Base-by-base conservation (phyloP, 225 moss, liverwort and hornwort species). In the Lunularia cruciata region DNA sequence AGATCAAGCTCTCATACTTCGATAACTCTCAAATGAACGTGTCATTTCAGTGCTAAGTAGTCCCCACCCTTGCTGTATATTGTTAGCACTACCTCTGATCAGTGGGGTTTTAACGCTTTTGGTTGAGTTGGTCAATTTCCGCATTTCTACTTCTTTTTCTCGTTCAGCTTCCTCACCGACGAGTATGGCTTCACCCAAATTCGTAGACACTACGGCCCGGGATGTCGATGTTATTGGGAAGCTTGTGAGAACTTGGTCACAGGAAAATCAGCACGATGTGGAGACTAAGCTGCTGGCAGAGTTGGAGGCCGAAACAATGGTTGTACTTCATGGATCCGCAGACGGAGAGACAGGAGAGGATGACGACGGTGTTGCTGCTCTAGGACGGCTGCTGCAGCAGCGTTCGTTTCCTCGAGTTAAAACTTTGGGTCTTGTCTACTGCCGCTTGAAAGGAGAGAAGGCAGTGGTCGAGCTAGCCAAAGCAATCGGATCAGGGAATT, bases 381-480 rank as follows among this genome's bases (percentile, higher is more conserved):
- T 69, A 2, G 68, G 51, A 16, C 36, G 54, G 27, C 23, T 55
- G 54, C 55, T 69, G 36, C 68, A 69, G 22, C 36, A 69, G 23
- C 53, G 55, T 2, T 4, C 23, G 3, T 69, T 54, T 14, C 68
- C 68, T 18, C 54, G 68, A 15, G 55, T 69, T 6, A 69, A 69
- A 13, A 55, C 68, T 55, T 26, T 69, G 45, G 68, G 68, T 27
- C 38, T 56, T 12, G 68, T 69, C 40, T 69, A 69, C 68, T 69
- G 68, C 68, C 53, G 53, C 0, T 19, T 69, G 25, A 69, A 27
- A 32, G 40, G 42, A 7, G 65, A 65, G 65, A 40, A 16, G 14
- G 36, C 68, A 6, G 26, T 69, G 37, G 56, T 20, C n/a, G 68
- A 69, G 54, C 37, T 69, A 3, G 68, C 68, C 9, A 69, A 40